These are phyloP conservation scores for Lepiota venenata DNA, from an alignment of 768 basidiomycete genomes.

Conservation along the genomic window DNA sequence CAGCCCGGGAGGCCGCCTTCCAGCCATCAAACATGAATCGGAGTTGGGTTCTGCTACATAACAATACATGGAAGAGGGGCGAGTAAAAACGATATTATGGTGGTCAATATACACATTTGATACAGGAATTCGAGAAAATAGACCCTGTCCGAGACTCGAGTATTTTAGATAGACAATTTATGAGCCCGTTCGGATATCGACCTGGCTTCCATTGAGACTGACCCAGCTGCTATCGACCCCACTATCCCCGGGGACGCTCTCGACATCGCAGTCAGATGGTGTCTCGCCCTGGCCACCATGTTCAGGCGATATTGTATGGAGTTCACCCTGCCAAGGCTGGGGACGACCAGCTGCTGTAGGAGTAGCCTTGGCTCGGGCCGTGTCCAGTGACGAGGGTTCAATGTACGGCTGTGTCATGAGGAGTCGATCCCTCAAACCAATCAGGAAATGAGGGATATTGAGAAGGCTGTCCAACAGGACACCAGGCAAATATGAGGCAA, in stretches of 20 bases:
- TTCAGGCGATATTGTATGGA: conserved; percentile 18
- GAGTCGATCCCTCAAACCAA: conserved; percentile 59
- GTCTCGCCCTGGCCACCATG: conserved; percentile 33
- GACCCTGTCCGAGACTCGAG: not conserved
- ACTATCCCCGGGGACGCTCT: conserved; percentile 55
- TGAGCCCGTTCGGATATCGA: not conserved
- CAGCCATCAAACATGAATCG: too few relatives aligned
- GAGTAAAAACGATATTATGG: too few relatives aligned
- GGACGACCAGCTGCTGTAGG: conserved; percentile 6
- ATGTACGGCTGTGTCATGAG: conserved; percentile 47
- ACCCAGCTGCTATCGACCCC: conserved; percentile 65
- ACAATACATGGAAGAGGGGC: too few relatives aligned
- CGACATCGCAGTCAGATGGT: conserved; percentile 65
- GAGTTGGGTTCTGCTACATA: too few relatives aligned
- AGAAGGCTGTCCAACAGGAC: conserved; percentile 62
- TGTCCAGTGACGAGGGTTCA: conserved; percentile 23
- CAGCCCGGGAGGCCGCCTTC: too few relatives aligned
- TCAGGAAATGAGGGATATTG: conserved; percentile 61
- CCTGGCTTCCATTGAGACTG: conserved; percentile 38
- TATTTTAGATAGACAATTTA: not conserved
- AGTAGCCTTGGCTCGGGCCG: conserved; percentile 8
- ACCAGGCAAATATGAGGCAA: conserved; percentile 69
- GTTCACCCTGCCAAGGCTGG: conserved; percentile 5
- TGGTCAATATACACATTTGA: not conserved
- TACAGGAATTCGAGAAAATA: not conserved